Conservation (phyloP, 176 grass and related monocot genomes). For the Alopecurus myosuroides region DNA sequence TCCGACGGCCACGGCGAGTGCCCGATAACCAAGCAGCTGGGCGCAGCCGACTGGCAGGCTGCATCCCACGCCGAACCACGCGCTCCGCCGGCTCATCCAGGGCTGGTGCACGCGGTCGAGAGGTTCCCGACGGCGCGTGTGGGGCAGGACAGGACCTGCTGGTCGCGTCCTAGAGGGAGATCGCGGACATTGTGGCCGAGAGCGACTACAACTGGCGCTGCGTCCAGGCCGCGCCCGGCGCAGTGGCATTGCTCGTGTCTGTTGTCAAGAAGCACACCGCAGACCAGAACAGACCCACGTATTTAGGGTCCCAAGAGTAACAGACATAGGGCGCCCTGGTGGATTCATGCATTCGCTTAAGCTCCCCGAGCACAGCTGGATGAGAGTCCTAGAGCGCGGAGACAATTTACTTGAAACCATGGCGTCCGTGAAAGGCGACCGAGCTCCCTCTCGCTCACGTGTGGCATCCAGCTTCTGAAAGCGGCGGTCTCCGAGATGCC, state of each 20-base stretch:
- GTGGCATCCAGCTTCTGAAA: constrained; percentile 47
- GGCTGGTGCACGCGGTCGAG: constrained; percentile 63
- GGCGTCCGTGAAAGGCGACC: too few species aligned
- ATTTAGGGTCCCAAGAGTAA: background rate
- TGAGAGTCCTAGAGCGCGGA: too few species aligned
- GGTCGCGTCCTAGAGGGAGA: constrained; percentile 26
- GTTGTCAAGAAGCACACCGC: constrained; percentile 19
- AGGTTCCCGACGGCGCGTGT: constrained; percentile 51
- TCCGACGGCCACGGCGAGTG: constrained; percentile 59
- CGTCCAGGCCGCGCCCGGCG: constrained; percentile 36
- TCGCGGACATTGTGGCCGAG: constrained; percentile 42
- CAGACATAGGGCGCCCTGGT: background rate
- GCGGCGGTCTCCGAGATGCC: constrained; percentile 32
- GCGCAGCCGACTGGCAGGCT: constrained; percentile 36
- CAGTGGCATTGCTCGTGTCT: constrained; percentile 43
- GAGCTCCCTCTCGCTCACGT: constrained; percentile 44
- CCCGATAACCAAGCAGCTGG: constrained; percentile 61
- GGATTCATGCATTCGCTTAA: constrained; percentile 44
- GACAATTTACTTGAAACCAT: too few species aligned
- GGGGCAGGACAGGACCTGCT: background rate
- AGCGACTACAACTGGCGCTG: constrained; percentile 62
- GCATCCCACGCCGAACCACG: constrained; percentile 95
- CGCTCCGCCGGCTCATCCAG: constrained; percentile 78
- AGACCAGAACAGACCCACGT: background rate
- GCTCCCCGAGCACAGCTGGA: constrained; percentile 34